These are phyloP conservation scores for Pulveroboletus sp. DNA, from an alignment of 768 basidiomycete genomes.

Conservation along the genomic window DNA sequence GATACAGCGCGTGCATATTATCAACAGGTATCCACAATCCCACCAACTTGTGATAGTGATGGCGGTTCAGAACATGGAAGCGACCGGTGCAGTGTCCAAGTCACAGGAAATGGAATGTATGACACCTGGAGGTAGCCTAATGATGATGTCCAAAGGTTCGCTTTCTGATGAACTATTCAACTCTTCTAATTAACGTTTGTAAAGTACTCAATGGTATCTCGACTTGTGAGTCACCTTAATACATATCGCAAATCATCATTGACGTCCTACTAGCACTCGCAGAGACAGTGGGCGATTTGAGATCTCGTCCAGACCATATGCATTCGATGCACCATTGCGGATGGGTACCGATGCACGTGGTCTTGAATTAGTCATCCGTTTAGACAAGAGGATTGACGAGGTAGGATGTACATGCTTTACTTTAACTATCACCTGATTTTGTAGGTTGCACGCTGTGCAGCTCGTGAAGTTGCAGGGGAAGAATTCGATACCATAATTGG, in stretches of 20 bases:
- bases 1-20: no score
- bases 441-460: constrained; percentile 55
- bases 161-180: not conserved
- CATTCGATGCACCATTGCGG: constrained; percentile 69
- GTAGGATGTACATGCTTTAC: constrained; percentile 27
- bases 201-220: constrained; percentile 74
- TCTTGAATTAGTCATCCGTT: constrained; percentile 60
- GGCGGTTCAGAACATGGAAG: no score
- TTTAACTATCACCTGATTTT: not conserved
- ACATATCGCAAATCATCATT: not conserved
- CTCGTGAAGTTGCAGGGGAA: constrained; percentile 58
- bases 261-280: constrained; percentile 50
- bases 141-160: constrained; percentile 84
- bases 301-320: constrained; percentile 59
- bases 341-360: constrained; percentile 63
- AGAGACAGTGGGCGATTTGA: constrained; percentile 88
- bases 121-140: constrained; percentile 71
- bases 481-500: constrained; percentile 12
- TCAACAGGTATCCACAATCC: no score
- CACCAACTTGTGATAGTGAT: no score
- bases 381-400: constrained; percentile 65
- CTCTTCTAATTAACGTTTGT: constrained; percentile 3
- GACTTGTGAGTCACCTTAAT: constrained; percentile 53
- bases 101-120: constrained; percentile 85
- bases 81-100: constrained; percentile 43